Percentiles rank a stretch among this genome's conserved stretches.
phyloP scores from a whole-genome alignment of 2,329 filamentous ascomycete genomes.

The Gaeumannomyces tritici region DNA sequence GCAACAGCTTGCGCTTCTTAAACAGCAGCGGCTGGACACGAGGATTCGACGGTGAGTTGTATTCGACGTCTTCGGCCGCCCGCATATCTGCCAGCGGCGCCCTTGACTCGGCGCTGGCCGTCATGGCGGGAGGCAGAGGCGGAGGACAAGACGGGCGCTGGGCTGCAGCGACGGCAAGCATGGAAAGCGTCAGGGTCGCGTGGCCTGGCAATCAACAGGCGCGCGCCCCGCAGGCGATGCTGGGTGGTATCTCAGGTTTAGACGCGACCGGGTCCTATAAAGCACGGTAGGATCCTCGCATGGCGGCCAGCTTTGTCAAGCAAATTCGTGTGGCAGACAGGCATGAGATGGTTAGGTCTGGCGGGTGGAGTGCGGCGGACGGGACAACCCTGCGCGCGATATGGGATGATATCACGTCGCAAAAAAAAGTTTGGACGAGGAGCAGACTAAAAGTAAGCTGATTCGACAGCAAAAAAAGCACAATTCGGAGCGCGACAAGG shows the following conservation, averaged over 20 bases:
- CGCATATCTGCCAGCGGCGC: constrained; percentile 1
- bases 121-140: constrained; percentile 1
- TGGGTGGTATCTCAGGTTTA: background rate
- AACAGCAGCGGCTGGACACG: constrained; percentile 14
- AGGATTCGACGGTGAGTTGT: background rate
- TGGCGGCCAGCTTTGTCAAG: background rate
- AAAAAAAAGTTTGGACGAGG: background rate
- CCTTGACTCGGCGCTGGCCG: background rate
- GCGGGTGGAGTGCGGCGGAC: no score
- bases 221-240: background rate
- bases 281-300: background rate
- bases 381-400: background rate
- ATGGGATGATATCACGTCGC: background rate
- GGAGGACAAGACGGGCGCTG: background rate
- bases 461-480: background rate
- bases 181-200: background rate
- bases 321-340: background rate
- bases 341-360: background rate
- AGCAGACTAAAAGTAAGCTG: background rate
- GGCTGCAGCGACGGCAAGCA: background rate
- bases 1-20: constrained; percentile 28
- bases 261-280: background rate
- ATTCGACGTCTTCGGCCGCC: background rate
- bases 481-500: background rate
- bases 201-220: background rate